A percentile compares a stretch with the other conserved stretches of the same genome.
These are phyloP conservation scores for Raddia guianensis DNA, from an alignment of 176 grass and related monocot species.

Conservation along the genomic window DNA sequence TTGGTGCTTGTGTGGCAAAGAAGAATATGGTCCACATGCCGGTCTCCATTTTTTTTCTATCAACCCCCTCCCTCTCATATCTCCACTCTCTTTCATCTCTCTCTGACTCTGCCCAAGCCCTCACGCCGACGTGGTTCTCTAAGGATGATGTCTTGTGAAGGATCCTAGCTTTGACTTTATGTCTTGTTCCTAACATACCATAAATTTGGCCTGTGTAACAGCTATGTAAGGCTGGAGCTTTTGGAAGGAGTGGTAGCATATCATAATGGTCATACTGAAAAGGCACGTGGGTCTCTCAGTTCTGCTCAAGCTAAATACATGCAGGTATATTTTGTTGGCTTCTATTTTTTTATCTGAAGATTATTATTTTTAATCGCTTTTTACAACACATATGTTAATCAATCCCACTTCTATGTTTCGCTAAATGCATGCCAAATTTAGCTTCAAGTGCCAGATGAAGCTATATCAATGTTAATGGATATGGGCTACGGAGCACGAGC, in stretches of 20 bases:
- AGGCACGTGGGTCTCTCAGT: slow-evolving; percentile 63
- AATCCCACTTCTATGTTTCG: slow-evolving; percentile 14
- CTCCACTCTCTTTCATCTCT: too few species aligned
- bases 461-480: slow-evolving; percentile 74
- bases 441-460: slow-evolving; percentile 99
- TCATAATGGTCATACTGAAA: slow-evolving; percentile 71
- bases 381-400: background rate
- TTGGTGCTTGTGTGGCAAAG: too few species aligned
- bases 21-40: too few species aligned
- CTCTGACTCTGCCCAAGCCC: too few species aligned
- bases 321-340: slow-evolving; percentile 55
- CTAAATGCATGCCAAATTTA: slow-evolving; percentile 40
- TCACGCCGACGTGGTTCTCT: background rate
- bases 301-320: slow-evolving; percentile 85
- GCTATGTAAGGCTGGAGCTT: slow-evolving; percentile 94
- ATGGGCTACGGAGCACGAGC: slow-evolving; percentile 77
- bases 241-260: slow-evolving; percentile 98
- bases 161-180: slow-evolving; percentile 23
- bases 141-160: background rate
- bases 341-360: background rate
- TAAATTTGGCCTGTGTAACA: slow-evolving; percentile 39
- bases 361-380: background rate
- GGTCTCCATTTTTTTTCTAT: too few species aligned
- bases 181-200: slow-evolving; percentile 26
- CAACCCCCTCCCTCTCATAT: too few species aligned